These are phyloP conservation scores for Penicillium sp. DNA, from an alignment of 2,329 filamentous ascomycete species.

Conservation along the genomic window DNA sequence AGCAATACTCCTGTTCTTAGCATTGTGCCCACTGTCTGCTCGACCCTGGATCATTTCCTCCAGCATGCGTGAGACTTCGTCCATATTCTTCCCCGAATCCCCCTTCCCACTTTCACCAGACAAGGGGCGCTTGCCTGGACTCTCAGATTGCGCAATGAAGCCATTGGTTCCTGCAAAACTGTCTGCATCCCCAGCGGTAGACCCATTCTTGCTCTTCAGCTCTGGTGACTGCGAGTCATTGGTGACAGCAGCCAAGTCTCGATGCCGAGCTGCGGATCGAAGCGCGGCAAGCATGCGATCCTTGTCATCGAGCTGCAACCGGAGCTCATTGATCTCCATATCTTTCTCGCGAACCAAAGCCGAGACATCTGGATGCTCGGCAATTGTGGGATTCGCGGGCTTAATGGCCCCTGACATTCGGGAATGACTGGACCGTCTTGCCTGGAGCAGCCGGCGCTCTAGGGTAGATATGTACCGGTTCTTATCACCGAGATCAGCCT, in stretches of 20 bases:
- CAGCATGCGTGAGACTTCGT: conserved; percentile 89
- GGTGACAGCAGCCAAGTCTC: conserved; percentile 70
- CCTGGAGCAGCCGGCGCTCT: conserved; percentile 88
- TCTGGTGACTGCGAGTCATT: conserved; percentile 37
- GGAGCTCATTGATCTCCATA: conserved; percentile 85
- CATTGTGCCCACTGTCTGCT: conserved; percentile 70
- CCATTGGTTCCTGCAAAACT: conserved; percentile 11
- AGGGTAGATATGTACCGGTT: conserved; percentile 93
- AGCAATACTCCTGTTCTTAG: conserved; percentile 61
- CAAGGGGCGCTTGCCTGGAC: conserved; percentile 32
- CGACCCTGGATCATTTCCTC: conserved; percentile 95
- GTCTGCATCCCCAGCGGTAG: conserved; percentile 33
- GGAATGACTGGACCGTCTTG: conserved; percentile 83
- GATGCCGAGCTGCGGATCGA: conserved; percentile 77
- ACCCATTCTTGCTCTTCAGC: conserved; percentile 27
- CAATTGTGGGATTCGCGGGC: conserved; percentile 62
- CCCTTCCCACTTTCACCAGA: conserved; percentile 34
- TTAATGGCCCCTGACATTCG: conserved; percentile 72
- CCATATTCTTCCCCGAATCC: conserved; percentile 63
- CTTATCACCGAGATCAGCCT: conserved; percentile 93
- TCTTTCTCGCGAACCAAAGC: conserved; percentile 82
- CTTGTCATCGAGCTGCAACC: conserved; percentile 86
- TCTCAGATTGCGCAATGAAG: conserved; percentile 24
- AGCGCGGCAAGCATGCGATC: conserved; percentile 89
- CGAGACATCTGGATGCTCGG: conserved; percentile 74